Conservation (phyloP, 257 asterid species). For the Linderniella brevidens region DNA sequence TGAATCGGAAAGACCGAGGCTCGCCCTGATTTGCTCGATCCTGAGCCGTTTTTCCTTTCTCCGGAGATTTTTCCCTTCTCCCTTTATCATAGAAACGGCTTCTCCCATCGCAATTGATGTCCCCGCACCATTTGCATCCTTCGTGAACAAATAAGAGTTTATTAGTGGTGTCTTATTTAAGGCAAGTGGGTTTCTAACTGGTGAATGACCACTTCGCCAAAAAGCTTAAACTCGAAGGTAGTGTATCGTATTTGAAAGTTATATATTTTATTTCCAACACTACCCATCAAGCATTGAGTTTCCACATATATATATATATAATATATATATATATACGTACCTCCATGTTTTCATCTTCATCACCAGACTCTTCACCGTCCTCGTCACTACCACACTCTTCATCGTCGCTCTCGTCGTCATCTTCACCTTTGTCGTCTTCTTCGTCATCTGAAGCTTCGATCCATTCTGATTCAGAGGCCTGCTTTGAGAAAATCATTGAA, state of each 20-base stretch:
- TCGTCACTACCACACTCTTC: conserved; percentile 47
- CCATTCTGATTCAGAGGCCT: conserved; percentile 98
- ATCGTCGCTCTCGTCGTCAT: conserved; percentile 39
- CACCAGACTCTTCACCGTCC: conserved; percentile 41
- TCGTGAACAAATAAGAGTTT: conserved; percentile 10
- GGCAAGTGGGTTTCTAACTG: too few species aligned
- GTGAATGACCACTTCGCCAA: too few species aligned
- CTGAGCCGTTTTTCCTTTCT: conserved; percentile 84
- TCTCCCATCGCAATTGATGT: conserved; percentile 50
- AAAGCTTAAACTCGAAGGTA: too few species aligned
- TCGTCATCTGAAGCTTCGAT: conserved; percentile 72
- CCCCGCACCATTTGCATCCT: conserved; percentile 33
- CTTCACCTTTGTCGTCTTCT: conserved; percentile 52
- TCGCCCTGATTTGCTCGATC: conserved; percentile 91
- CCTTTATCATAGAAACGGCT: conserved; percentile 82
- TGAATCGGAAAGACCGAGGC: conserved; percentile 95
- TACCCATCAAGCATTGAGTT: too few species aligned
- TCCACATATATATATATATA: too few species aligned
- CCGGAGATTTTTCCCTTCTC: conserved; percentile 64
- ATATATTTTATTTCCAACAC: conserved; percentile 9
- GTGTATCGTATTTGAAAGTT: conserved; percentile 4
- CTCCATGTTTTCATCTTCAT: conserved; percentile 49
- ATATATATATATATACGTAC: conserved; percentile 14
- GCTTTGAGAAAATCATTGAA: not conserved
- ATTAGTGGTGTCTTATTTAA: not conserved